Evolutionary conservation across 805 yeast genomes (phyloP).

Genomic region (Jamesozyma hellenica): DNA sequence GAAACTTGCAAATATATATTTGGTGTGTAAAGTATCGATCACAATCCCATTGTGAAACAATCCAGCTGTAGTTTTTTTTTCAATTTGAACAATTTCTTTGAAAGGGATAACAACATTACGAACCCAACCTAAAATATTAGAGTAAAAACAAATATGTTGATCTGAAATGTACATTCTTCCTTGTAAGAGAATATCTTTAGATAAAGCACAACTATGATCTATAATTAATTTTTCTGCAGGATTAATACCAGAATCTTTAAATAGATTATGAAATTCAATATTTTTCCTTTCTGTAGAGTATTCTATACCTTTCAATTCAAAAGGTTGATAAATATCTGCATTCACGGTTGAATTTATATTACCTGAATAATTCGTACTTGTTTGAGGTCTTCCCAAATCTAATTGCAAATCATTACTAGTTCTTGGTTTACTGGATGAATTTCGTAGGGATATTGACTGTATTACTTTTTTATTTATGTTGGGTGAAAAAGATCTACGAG

Average conservation of each 20-base stretch:
- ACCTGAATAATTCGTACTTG: constrained; percentile 14
- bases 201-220: constrained; percentile 60
- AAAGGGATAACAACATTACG: constrained; percentile 51
- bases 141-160: constrained; percentile 50
- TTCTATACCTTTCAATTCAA: constrained; percentile 19
- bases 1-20: constrained; percentile 57
- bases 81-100: constrained; percentile 54
- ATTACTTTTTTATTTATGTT: constrained; percentile 17
- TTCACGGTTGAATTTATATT: constrained; percentile 12
- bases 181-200: constrained; percentile 59
- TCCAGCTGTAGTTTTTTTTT: constrained; percentile 58
- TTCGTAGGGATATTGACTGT: constrained; percentile 12
- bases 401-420: constrained; percentile 3
- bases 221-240: constrained; percentile 42
- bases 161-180: constrained; percentile 59
- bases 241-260: constrained; percentile 39
- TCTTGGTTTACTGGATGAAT: constrained; percentile 12
- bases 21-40: constrained; percentile 53
- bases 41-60: constrained; percentile 63
- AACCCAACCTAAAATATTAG: constrained; percentile 61
- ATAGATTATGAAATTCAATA: constrained; percentile 49
- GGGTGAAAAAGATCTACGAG: constrained; percentile 26
- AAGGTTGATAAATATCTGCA: constrained; percentile 7
- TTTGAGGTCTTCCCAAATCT: constrained; percentile 7
- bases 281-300: constrained; percentile 44